Evolutionary conservation across 306 rosid genomes (phyloP), one percentile per base, ranked within the genome.

Genomic region (Quillaja saponaria): DNA sequence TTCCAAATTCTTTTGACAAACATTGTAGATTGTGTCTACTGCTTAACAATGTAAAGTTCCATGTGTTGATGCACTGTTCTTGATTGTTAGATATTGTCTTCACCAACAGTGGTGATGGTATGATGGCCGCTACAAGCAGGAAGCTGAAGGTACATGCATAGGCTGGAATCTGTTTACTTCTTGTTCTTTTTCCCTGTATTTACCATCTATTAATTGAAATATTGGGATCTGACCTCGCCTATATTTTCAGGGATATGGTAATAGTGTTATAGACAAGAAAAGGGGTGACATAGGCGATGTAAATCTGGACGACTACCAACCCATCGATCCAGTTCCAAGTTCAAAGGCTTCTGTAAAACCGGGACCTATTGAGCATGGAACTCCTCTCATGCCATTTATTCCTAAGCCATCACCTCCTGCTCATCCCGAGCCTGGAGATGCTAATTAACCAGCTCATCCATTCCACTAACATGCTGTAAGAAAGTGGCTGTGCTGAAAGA

Each of bases 311-410:
- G 98, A 91, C 66, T 88, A 91, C 66, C 51, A n/a, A 28, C 79
- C 87, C 10, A 40, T 66, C 21, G 85, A 86, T 78, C 96, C 96
- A 51, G 58, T 46, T 35, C 97, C 95, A 44, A 70, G 68, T 71
- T 69, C 82, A 41, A 73, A 74, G 71, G 67, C 80, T 12, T 58
- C 80, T 12, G 0, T 80, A 10, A 69, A 69, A 48, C 77, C 87
- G 1, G 90, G 78, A 60, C 95, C 96, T 10, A 86, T 86, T 31
- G 81, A 91, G 75, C 96, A 91, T 40, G 85, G 88, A 19, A n/a
- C 84, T 33, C 96, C 96, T 49, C 28, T 82, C 25, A 80, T 25
- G 25, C 96, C 96, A 14, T 80, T 40, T 68, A 77, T 91, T 39
- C 98, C 98, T 34, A 82, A 66, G 64, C 85, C 92, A 46, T 49